Conservation (phyloP, 441 rosid genomes). For the Geranium incanum region DNA sequence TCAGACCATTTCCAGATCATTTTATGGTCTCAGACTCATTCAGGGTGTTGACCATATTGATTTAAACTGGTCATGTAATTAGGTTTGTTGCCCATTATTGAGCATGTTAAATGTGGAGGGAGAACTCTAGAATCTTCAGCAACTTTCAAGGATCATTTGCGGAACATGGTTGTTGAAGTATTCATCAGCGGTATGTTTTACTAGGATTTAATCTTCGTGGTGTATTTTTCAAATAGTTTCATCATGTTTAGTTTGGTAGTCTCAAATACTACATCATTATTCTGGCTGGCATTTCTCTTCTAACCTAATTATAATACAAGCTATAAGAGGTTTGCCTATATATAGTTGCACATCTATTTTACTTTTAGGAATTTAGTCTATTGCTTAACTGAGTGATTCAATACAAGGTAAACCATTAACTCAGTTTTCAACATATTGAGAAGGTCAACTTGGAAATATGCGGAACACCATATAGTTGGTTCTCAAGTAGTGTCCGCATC, state of each 20-base stretch:
- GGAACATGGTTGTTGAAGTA: constrained; percentile 54
- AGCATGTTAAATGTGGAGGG: constrained; percentile 52
- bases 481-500: not conserved
- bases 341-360: not conserved
- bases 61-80: constrained; percentile 13
- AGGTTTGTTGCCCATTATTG: constrained; percentile 93
- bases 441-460: not conserved
- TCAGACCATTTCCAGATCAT: not conserved
- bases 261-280: not conserved
- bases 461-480: not conserved
- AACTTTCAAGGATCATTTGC: constrained; percentile 34
- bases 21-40: not conserved
- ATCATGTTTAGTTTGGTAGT: not conserved
- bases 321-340: not conserved
- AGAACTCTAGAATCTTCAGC: constrained; percentile 47
- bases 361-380: too few relatives aligned
- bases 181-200: constrained; percentile 45
- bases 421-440: not conserved
- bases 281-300: not conserved
- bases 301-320: not conserved
- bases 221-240: not conserved
- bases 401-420: not conserved
- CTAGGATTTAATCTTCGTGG: constrained; percentile 11
- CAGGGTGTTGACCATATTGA: not conserved
- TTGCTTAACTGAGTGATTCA: not conserved